Evolutionary conservation across 2,329 filamentous ascomycete genomes (phyloP).

Genomic region (Paracorniculantispora psalliotae): DNA sequence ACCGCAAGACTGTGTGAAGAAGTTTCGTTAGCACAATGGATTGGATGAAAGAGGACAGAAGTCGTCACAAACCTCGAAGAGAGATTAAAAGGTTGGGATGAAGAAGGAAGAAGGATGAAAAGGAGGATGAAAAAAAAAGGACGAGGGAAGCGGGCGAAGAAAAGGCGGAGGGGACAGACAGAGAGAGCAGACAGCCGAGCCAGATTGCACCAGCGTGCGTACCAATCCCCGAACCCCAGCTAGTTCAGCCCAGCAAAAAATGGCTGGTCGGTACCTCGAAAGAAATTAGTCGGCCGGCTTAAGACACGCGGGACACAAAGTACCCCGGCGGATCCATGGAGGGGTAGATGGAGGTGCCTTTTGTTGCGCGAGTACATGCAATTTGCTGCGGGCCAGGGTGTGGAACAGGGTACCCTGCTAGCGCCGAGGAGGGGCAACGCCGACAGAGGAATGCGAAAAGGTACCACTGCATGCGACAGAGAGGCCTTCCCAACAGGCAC

Average conservation of each 20-base stretch:
- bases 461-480: neutral
- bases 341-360: neutral
- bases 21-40: constrained; percentile 10
- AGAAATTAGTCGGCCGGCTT: constrained; percentile 1
- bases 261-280: constrained; percentile 9
- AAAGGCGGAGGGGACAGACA: constrained; percentile 11
- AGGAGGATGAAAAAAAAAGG: neutral
- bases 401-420: neutral
- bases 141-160: constrained; percentile 7
- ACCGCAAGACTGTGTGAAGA: constrained; percentile 4
- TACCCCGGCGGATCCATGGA: constrained; percentile 6
- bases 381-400: neutral
- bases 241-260: neutral
- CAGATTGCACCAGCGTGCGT: neutral
- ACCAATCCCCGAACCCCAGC: too few species aligned
- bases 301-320: constrained; percentile 1
- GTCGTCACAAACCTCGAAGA: neutral
- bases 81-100: neutral
- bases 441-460: neutral
- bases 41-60: neutral
- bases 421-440: neutral
- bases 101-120: neutral
- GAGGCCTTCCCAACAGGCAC: neutral
- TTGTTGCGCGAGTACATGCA: neutral
- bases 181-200: neutral